Percentiles rank a stretch among this genome's conserved stretches.
Evolutionary conservation across 495 filamentous ascomycete genomes (phyloP).

Genomic region (Podospora pseudocomata): DNA sequence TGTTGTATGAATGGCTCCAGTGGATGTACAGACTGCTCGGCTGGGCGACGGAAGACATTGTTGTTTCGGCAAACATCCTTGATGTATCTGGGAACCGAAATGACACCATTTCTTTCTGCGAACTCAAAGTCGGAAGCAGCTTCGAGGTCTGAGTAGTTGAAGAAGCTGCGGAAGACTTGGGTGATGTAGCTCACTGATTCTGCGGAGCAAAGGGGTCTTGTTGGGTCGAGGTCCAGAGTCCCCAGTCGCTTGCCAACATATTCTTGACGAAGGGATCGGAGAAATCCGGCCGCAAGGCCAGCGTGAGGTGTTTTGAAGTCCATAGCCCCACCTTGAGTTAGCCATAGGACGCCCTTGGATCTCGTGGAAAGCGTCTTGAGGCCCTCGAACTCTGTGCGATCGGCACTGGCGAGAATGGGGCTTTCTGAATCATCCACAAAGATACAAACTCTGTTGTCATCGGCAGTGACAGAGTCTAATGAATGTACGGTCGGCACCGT

Average conservation of each 20-base stretch:
- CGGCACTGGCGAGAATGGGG: conserved; percentile 29
- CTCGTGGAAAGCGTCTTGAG: conserved; percentile 29
- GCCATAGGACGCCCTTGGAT: conserved; percentile 43
- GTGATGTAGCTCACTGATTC: conserved; percentile 24
- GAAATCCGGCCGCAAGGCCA: conserved; percentile 32
- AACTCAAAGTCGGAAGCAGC: conserved; percentile 29
- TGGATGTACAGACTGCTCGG: not conserved
- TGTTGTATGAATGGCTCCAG: conserved; percentile 30
- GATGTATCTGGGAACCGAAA: conserved; percentile 31
- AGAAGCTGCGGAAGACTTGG: conserved; percentile 25
- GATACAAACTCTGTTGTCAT: conserved; percentile 29
- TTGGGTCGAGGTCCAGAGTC: conserved; percentile 27
- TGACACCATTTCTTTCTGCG: conserved; percentile 24
- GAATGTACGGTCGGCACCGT: conserved; percentile 24
- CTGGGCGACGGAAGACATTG: conserved; percentile 17
- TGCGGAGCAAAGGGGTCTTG: conserved; percentile 16
- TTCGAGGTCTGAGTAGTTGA: conserved; percentile 17
- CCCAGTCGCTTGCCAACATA: conserved; percentile 28
- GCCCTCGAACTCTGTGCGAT: conserved; percentile 22
- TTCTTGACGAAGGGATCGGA: conserved; percentile 34
- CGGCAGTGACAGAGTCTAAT: conserved; percentile 15
- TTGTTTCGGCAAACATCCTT: conserved; percentile 35
- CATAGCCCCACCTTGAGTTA: conserved; percentile 47
- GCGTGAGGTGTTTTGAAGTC: conserved; percentile 26
- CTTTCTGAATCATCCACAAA: conserved; percentile 35